Conservation (phyloP, 2,329 filamentous ascomycete species). For the Torrubiellomyces zombiae region DNA sequence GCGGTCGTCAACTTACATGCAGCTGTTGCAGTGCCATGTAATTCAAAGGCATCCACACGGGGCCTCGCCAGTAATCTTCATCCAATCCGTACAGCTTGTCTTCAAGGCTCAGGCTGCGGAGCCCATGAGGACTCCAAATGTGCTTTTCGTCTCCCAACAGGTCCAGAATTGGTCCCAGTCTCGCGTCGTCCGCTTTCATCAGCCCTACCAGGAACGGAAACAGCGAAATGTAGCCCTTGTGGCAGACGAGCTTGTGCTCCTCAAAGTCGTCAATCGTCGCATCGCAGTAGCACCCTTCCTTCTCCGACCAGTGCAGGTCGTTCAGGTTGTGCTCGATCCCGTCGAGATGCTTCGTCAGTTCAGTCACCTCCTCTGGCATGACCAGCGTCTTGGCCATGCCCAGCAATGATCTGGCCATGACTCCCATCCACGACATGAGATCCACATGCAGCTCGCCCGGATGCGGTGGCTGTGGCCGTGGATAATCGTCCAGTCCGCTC, state of each 20-base stretch:
- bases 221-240: conserved; percentile 89
- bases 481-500: conserved; percentile 91
- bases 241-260: conserved; percentile 76
- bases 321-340: conserved; percentile 77
- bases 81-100: conserved; percentile 73
- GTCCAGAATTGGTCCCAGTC: conserved; percentile 58
- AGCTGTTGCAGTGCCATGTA: conserved; percentile 72
- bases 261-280: conserved; percentile 92
- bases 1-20: conserved; percentile 57
- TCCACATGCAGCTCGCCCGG: conserved; percentile 93
- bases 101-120: conserved; percentile 73
- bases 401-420: conserved; percentile 77
- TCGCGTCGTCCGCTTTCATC: conserved; percentile 54
- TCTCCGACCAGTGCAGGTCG: conserved; percentile 81
- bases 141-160: conserved; percentile 67
- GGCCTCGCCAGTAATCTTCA: conserved; percentile 95
- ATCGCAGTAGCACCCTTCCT: conserved; percentile 76
- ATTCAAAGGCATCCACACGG: conserved; percentile 94
- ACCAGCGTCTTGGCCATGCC: conserved; percentile 65
- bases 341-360: conserved; percentile 53
- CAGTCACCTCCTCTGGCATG: conserved; percentile 56
- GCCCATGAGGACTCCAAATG: conserved; percentile 79
- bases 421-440: conserved; percentile 90
- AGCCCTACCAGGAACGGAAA: conserved; percentile 85
- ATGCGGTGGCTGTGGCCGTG: conserved; percentile 81